A percentile compares a stretch with the other conserved stretches of the same genome.
Conservation (phyloP, 73 alveolate genomes). For the Blepharisma stoltei region DNA sequence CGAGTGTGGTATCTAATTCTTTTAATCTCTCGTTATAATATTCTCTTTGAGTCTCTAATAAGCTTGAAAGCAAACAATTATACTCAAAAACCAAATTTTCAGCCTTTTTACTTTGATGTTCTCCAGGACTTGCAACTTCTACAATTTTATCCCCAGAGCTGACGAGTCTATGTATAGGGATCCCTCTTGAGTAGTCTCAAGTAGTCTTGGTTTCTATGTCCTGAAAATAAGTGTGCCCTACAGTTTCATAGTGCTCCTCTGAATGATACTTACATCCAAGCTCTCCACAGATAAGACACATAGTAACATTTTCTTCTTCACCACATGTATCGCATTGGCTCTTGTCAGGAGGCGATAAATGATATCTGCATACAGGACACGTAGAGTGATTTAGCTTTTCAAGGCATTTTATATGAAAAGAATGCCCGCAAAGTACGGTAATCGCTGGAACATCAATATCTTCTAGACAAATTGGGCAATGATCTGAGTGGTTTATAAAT, state of each 20-base stretch:
- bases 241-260: neutral
- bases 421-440: constrained; percentile 51
- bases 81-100: constrained; percentile 26
- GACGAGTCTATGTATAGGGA: neutral
- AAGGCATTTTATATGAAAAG: constrained; percentile 49
- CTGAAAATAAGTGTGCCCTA: constrained; percentile 22
- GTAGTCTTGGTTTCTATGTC: constrained; percentile 10
- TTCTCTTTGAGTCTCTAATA: constrained; percentile 24
- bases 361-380: constrained; percentile 62
- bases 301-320: constrained; percentile 39
- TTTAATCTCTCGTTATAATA: neutral
- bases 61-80: constrained; percentile 18
- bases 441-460: constrained; percentile 27
- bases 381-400: constrained; percentile 43
- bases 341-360: constrained; percentile 40
- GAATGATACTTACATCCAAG: constrained; percentile 43
- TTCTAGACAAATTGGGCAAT: constrained; percentile 58
- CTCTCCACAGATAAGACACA: constrained; percentile 51
- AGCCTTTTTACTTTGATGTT: neutral
- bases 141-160: constrained; percentile 7
- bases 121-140: neutral
- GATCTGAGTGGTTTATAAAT: constrained; percentile 11
- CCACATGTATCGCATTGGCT: constrained; percentile 47
- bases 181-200: constrained; percentile 1
- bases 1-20: neutral